Evolutionary conservation across 2,329 filamentous ascomycete species (phyloP), one percentile per base, ranked within the genome.

Genomic region (Neospermospora avenae): DNA sequence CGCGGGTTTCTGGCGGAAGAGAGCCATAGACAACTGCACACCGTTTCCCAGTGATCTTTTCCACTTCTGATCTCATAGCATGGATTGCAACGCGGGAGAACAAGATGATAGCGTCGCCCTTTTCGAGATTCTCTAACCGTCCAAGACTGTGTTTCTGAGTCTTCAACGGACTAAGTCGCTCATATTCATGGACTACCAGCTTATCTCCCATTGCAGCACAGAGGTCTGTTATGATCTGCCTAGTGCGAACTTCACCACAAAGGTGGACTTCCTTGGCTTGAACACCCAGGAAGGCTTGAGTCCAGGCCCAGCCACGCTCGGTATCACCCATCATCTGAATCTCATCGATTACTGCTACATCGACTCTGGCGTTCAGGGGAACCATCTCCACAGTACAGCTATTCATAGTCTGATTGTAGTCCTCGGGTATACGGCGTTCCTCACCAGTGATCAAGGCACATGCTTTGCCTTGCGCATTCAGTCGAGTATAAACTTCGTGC

Each of bases 331-430:
- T 91, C 95, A 99, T 98, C 75, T 99, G 95, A 59, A 99, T 98
- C 77, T 99, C 95, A 71, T 99, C 95, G 64, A 99, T 93, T 66
- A 99, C 93, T 1, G 91, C 93, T 37, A 99, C 93, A 44, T 98
- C 93, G 39, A 87, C 77, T 20, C 73, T 68, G 20, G 72, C 63
- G 62, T 57, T 71, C 7, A 67, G 64, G 6, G 83, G 83, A 24
- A 87, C 81, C 88, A 99, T 99, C 74, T 99, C 95, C 3, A 99
- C 95, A 0, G 95, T 99, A 71, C 95, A 97, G 71, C 91, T 93
- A 59, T 82, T 83, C 70, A 96, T 87, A 62, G 80, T 81, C 3
- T 76, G 75, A 55, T 86, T 78, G 1, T 77, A 76, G 10, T 81
- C 77, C 51, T 85, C 78, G 0, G 90, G 86, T 8, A 89, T 76